Evolutionary conservation across 179 eudicot species (phyloP).

Genomic region (Beta lomatogona): DNA sequence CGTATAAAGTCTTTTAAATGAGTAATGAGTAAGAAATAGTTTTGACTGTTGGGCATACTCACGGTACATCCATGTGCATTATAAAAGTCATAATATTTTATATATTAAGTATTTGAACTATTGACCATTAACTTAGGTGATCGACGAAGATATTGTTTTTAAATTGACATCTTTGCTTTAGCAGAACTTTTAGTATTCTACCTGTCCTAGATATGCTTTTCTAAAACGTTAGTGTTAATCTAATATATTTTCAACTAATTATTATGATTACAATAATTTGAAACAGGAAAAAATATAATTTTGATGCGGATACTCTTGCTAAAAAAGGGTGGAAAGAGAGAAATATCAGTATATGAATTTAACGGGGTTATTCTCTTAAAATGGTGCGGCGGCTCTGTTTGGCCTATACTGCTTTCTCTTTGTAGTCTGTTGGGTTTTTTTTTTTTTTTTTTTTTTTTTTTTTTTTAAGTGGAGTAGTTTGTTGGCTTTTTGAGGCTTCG

Average conservation of each 20-base stretch:
- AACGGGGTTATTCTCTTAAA: not conserved
- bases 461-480: not conserved
- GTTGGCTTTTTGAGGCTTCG: not conserved
- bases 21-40: too few species aligned
- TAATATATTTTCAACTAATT: conserved; percentile 1
- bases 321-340: not conserved
- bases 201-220: conserved; percentile 2
- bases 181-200: conserved; percentile 3
- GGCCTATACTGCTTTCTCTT: not conserved
- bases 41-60: too few species aligned
- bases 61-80: too few species aligned
- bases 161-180: conserved; percentile 4
- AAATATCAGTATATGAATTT: not conserved
- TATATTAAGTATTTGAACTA: not conserved
- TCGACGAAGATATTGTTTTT: not conserved
- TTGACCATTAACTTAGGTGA: conserved; percentile 9
- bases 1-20: too few species aligned
- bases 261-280: not conserved
- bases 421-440: not conserved
- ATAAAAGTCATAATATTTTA: too few species aligned
- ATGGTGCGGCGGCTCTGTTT: conserved; percentile 1
- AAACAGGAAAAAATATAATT: not conserved
- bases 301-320: conserved; percentile 10
- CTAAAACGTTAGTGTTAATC: not conserved
- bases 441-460: not conserved